Percentiles rank a stretch among this genome's conserved stretches.
These are phyloP conservation scores for Cyamopsis tetragonoloba DNA, from an alignment of 306 rosid genomes.

Conservation along the genomic window DNA sequence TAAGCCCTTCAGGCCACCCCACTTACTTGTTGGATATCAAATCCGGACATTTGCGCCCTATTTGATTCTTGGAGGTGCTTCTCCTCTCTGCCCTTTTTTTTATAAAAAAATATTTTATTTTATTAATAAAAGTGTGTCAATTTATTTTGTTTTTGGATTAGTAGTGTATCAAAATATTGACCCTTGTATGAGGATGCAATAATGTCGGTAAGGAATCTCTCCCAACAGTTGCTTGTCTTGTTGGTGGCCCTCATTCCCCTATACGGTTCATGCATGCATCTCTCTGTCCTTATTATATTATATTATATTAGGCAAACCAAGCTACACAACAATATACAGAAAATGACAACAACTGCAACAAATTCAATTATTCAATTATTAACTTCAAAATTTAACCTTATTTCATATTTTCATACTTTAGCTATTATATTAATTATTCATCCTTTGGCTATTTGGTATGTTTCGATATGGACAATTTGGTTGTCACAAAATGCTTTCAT, in stretches of 20 bases:
- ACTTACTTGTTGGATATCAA: no score
- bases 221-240: slow-evolving; percentile 27
- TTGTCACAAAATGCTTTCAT: no score
- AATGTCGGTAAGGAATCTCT: slow-evolving; percentile 47
- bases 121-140: no score
- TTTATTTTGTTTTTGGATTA: no score
- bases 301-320: slow-evolving; percentile 24
- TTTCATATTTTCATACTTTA: background rate
- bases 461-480: no score
- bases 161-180: background rate
- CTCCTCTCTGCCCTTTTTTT: no score
- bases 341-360: background rate
- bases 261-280: slow-evolving; percentile 16
- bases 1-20: no score
- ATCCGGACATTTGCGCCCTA: no score
- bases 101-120: no score
- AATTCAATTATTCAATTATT: background rate
- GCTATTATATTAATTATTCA: no score
- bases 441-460: no score
- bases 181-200: background rate
- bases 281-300: slow-evolving; percentile 25
- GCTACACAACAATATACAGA: slow-evolving; percentile 21
- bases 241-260: slow-evolving; percentile 21
- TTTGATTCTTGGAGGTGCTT: no score
- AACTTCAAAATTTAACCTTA: background rate